These are phyloP conservation scores for Canavalia gladiata DNA, from an alignment of 306 rosid species.

Conservation along the genomic window DNA sequence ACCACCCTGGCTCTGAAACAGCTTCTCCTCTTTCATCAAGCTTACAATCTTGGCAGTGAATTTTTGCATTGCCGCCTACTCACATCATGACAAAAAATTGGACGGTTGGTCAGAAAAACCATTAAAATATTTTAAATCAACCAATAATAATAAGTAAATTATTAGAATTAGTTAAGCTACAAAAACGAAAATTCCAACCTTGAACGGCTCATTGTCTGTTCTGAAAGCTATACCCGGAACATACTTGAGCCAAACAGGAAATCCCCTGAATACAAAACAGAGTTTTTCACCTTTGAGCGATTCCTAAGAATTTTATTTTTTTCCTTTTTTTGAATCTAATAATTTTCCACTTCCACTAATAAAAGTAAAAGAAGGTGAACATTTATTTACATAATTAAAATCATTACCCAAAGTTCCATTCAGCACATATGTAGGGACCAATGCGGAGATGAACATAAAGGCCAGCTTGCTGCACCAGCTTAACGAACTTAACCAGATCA, in stretches of 20 bases:
- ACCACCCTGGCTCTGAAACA: constrained; percentile 94
- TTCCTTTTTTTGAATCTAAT: background rate
- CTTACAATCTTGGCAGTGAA: constrained; percentile 83
- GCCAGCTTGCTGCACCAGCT: constrained; percentile 70
- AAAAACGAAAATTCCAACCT: constrained; percentile 59
- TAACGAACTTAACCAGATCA: constrained; percentile 78
- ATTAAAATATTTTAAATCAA: background rate
- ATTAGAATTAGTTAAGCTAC: background rate
- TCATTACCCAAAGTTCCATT: constrained; percentile 90
- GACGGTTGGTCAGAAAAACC: constrained; percentile 26
- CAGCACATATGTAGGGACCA: constrained; percentile 89
- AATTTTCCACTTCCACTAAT: background rate
- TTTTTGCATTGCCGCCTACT: constrained; percentile 88
- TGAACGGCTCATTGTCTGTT: constrained; percentile 96
- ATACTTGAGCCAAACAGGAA: constrained; percentile 97
- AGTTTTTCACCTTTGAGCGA: constrained; percentile 48
- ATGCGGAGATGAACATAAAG: constrained; percentile 82
- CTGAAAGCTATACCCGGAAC: constrained; percentile 90
- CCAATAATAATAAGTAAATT: background rate
- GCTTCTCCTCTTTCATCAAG: constrained; percentile 75
- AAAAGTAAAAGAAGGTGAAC: background rate
- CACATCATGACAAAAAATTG: constrained; percentile 37
- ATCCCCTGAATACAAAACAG: constrained; percentile 83
- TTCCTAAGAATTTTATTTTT: constrained; percentile 16
- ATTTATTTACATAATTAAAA: background rate